phyloP scores from a whole-genome alignment of 2,329 filamentous ascomycete species.

The Polytolypa hystricis region DNA sequence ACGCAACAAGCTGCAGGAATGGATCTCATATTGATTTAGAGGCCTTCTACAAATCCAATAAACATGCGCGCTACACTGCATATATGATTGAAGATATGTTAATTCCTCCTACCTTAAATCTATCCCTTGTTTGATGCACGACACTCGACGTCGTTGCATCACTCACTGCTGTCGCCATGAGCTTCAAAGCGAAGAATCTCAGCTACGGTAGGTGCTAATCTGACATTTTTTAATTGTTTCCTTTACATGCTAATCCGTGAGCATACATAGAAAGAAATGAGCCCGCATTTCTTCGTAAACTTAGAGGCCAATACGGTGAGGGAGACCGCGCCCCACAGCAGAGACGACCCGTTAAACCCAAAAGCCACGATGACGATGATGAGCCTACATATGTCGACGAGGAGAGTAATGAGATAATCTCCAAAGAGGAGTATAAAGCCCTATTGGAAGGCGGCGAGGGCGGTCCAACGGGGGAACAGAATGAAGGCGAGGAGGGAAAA shows the following conservation, averaged over 20 bases:
- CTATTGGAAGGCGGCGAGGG: constrained; percentile 22
- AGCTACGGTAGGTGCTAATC: constrained; percentile 27
- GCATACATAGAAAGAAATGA: constrained; percentile 25
- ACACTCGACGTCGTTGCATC: too few relatives aligned
- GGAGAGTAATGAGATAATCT: constrained; percentile 32
- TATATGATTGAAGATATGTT: too few relatives aligned
- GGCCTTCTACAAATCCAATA: too few relatives aligned
- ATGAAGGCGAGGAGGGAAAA: constrained; percentile 10
- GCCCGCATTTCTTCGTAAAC: constrained; percentile 32
- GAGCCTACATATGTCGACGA: constrained; percentile 35
- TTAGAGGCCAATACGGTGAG: constrained; percentile 28
- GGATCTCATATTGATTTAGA: too few relatives aligned
- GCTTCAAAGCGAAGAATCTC: constrained; percentile 33
- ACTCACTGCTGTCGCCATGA: too few relatives aligned
- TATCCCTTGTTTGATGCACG: too few relatives aligned
- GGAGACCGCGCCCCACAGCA: constrained; percentile 24
- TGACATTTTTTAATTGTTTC: constrained; percentile 1
- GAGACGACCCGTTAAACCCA: constrained; percentile 26
- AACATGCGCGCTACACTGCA: too few relatives aligned
- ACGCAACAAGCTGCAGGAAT: too few relatives aligned
- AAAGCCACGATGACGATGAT: constrained; percentile 29
- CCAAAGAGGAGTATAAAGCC: constrained; percentile 34
- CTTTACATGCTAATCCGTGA: not conserved
- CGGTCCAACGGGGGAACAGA: too few relatives aligned
- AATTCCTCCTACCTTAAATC: too few relatives aligned